Evolutionary conservation across 352 stramenopile genomes (phyloP), one percentile per base, ranked within the genome.

Genomic region (Phytophthora macrochlamydospora): DNA sequence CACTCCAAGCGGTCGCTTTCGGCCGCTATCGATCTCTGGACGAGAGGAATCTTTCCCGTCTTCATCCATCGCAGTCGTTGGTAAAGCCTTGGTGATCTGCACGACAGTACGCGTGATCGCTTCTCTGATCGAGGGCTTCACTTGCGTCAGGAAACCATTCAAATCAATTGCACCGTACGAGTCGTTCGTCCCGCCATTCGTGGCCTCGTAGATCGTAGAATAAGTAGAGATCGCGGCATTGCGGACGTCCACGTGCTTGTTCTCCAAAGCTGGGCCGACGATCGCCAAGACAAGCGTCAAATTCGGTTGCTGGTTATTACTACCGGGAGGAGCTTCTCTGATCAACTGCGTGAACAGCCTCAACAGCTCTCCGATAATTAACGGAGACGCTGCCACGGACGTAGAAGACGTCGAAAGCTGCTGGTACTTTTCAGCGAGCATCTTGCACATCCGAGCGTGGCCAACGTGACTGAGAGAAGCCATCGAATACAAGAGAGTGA

Each of bases 171-270:
- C 38, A 0, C 75, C 69, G 33, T 81, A 83, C 0, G 57, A 58
- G 11, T 60, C 49, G 14, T 69, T 67, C 0, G 67, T 64, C 0
- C 76, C 79, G 2, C 82, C 80, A 30, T 87, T 88, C 2, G 79
- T 89, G 31, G 81, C 73, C 56, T 94, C 84, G 55, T 92, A 94
- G 9, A 94, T 87, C 1, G 75, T 79, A 0, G 73, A 70, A 53
- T 93, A 94, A 6, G 80, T 84, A 1, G 78, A 67, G 13, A 92
- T 88, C 0, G 87, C 87, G 0, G 73, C 85, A 33, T 87, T 94
- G 1, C 85, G 81, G 1, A 94, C 79, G 29, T 94, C 87, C 4
- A 94, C 85, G 54, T 94, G 87, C 37, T 94, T 94, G 75, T 92
- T 93, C 32, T 92, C 87, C 28, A 94, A 75, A 2, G 81, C 82